A percentile compares a stretch with the other conserved stretches of the same genome.
These are phyloP conservation scores for Zasmidium citrigriseum DNA, from an alignment of 2,329 filamentous ascomycete genomes.

Conservation along the genomic window DNA sequence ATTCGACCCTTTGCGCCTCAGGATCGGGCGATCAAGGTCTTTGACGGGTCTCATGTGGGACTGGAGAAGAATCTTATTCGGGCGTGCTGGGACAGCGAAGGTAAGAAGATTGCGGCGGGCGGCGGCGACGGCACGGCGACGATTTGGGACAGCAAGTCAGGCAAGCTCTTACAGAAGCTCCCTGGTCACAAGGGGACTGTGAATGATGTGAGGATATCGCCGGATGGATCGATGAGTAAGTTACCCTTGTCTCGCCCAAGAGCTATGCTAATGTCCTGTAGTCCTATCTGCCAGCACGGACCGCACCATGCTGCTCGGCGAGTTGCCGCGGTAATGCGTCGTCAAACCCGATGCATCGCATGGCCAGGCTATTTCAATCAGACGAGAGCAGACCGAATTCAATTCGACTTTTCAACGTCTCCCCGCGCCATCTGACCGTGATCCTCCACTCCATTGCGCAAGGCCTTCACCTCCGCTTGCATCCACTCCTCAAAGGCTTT, in stretches of 20 bases:
- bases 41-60: constrained; percentile 85
- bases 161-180: constrained; percentile 89
- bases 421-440: no score
- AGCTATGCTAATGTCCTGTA: constrained; percentile 1
- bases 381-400: no score
- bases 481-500: no score
- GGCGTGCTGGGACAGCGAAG: constrained; percentile 85
- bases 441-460: no score
- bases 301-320: constrained; percentile 37
- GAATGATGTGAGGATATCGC: constrained; percentile 90
- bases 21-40: constrained; percentile 80
- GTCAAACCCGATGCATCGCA: no score
- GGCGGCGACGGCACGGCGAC: constrained; percentile 89
- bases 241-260: constrained; percentile 29
- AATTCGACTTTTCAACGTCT: no score
- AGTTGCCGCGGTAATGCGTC: constrained; percentile 20
- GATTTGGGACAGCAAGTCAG: constrained; percentile 86
- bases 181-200: constrained; percentile 94
- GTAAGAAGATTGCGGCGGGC: constrained; percentile 84
- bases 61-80: constrained; percentile 89
- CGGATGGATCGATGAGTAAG: constrained; percentile 86
- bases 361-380: no score
- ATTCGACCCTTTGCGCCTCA: constrained; percentile 90
- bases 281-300: constrained; percentile 38
- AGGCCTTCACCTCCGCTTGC: no score